Percentiles rank a stretch among this genome's conserved stretches.
Conservation (phyloP, 2,329 filamentous ascomycete genomes). For the Aspergillus spinulosporus region DNA sequence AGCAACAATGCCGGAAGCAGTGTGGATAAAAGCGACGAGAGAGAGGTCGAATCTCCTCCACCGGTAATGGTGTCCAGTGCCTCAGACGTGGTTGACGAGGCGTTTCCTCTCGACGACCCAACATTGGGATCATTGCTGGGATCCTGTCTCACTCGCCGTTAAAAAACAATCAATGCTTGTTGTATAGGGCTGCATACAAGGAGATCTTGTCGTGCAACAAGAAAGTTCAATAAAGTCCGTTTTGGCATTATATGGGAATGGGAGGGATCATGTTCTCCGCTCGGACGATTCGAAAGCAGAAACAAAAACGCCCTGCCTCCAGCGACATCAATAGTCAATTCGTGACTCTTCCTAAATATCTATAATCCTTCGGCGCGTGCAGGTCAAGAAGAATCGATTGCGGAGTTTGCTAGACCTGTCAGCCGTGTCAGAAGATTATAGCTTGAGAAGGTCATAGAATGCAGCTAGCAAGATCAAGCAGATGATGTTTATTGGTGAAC, state of each 20-base stretch:
- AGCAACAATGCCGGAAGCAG: slow-evolving; percentile 49
- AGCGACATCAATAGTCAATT: not conserved
- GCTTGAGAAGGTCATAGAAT: slow-evolving; percentile 15
- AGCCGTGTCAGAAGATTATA: slow-evolving; percentile 16
- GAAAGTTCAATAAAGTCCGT: slow-evolving; percentile 4
- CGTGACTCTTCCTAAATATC: not conserved
- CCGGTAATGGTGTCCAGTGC: slow-evolving; percentile 33
- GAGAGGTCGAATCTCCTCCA: slow-evolving; percentile 48
- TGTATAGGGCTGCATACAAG: slow-evolving; percentile 14
- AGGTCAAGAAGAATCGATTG: not conserved
- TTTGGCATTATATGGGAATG: slow-evolving; percentile 3
- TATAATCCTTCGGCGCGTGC: slow-evolving; percentile 7
- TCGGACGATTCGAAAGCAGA: not conserved
- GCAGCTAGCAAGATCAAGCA: slow-evolving; percentile 17
- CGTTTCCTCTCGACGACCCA: slow-evolving; percentile 43
- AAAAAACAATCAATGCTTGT: not conserved
- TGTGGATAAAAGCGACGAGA: slow-evolving; percentile 51
- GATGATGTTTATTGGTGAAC: slow-evolving; percentile 12
- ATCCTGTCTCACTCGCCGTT: slow-evolving; percentile 27
- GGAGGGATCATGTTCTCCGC: slow-evolving; percentile 4
- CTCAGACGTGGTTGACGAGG: slow-evolving; percentile 37
- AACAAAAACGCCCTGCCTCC: not conserved
- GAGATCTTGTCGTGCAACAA: slow-evolving; percentile 12
- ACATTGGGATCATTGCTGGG: slow-evolving; percentile 44
- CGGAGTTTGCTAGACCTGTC: slow-evolving; percentile 33